Evolutionary conservation across 768 basidiomycete genomes (phyloP), one percentile per base, ranked within the genome.

Genomic region (Hemileccinum rubropunctum): DNA sequence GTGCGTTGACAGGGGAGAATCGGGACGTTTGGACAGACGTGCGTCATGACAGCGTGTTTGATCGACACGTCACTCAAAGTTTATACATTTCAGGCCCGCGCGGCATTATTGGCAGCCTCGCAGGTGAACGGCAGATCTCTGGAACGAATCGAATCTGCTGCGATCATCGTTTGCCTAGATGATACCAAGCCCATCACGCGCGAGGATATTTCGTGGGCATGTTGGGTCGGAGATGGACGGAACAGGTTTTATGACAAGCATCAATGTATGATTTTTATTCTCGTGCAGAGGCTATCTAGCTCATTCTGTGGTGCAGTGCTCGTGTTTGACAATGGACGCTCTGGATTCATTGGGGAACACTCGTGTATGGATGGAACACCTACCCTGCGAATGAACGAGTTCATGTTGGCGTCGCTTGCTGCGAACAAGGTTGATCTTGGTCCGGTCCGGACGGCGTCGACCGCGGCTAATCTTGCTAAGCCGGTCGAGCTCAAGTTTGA

Each of bases 191-290:
- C 95, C 0, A 72, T 89, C 28, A 88, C 88, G 6, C 77, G 91
- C 35, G 89, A 95, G 56, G 83, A 90, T 26, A 76, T 88, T 12
- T 88, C 88, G 48, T 88, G 88, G 84, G 75, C 71, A 17, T 81
- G 83, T 42, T 98, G 95, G 94, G 84, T 85, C 20, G 95, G 94
- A 28, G 81, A 95, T 58, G 95, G 92, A 20, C 75, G 83, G 43
- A 97, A 95, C 67, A 75, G 95, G 52, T 99, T 88, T 77, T 98
- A 86, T 64, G 97, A 98, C 75, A 99, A 99, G 70, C 95, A 98
- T 64, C 91, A 98, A 63, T 61, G 91, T 93, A 65, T 30, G 86
- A 40, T 20, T 37, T n/a, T 8, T 12, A 30, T 30, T 8, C 8
- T 8, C 8, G 28, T 12, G 28, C 28, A 30, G 28, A 8, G 6